Percentiles rank a stretch among this genome's conserved stretches.
These are phyloP conservation scores for Pseudodiploospora longispora DNA, from an alignment of 2,329 filamentous ascomycete species.

Conservation along the genomic window DNA sequence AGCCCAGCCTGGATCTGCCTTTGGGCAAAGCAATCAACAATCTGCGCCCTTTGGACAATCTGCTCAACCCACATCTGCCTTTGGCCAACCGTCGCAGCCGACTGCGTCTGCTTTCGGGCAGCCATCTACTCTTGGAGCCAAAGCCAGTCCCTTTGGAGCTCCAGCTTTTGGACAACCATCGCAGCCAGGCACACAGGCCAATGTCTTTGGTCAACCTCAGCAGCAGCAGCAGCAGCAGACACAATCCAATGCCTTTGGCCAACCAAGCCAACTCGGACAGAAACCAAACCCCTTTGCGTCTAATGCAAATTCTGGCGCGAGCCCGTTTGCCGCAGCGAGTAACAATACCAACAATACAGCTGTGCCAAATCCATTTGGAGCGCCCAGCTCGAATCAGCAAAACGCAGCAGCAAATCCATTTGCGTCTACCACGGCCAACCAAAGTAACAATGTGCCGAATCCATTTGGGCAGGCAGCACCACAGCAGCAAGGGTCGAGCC, in stretches of 20 bases:
- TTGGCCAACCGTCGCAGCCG: constrained; percentile 29
- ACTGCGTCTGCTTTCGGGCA: constrained; percentile 30
- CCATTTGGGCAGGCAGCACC: constrained; percentile 16
- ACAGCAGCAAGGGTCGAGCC: constrained; percentile 8
- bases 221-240: constrained; percentile 18
- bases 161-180: constrained; percentile 28
- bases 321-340: constrained; percentile 18
- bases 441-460: constrained; percentile 9
- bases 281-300: constrained; percentile 30
- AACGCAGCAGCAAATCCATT: constrained; percentile 8
- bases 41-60: constrained; percentile 32
- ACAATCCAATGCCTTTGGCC: constrained; percentile 22
- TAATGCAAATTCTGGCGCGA: constrained; percentile 9
- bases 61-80: constrained; percentile 21
- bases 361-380: constrained; percentile 21
- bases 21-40: constrained; percentile 30
- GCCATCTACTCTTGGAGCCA: constrained; percentile 25
- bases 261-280: constrained; percentile 27
- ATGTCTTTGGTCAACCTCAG: constrained; percentile 22
- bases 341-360: constrained; percentile 13
- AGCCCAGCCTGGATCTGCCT: constrained; percentile 21
- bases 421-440: constrained; percentile 4
- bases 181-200: constrained; percentile 18
- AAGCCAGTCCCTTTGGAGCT: constrained; percentile 26
- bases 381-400: constrained; percentile 10